Evolutionary conservation across 441 rosid species (phyloP).

Genomic region (Populus tomentosa): DNA sequence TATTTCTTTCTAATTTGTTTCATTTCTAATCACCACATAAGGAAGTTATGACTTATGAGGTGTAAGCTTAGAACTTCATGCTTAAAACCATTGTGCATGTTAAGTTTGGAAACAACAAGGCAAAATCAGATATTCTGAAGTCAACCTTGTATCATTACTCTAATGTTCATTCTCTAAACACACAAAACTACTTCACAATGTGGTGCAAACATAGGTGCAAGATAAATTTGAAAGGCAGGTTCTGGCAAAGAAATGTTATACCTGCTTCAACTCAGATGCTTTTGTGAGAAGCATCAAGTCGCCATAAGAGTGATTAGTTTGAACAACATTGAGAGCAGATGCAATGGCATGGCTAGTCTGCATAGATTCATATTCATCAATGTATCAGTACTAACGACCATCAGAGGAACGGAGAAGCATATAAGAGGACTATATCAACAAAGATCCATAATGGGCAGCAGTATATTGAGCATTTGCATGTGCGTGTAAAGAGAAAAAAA

Average conservation of each 20-base stretch:
- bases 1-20: background rate
- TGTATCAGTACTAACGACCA: background rate
- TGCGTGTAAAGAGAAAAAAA: background rate
- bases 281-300: slow-evolving; percentile 71
- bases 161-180: background rate
- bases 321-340: slow-evolving; percentile 71
- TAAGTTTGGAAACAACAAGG: background rate
- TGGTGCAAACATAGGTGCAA: slow-evolving; percentile 1
- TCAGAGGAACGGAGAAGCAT: slow-evolving; percentile 3
- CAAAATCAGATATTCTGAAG: background rate
- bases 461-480: background rate
- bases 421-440: background rate
- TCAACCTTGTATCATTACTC: background rate
- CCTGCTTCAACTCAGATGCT: slow-evolving; percentile 65
- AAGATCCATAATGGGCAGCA: background rate
- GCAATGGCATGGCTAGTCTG: slow-evolving; percentile 83
- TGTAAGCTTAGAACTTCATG: background rate
- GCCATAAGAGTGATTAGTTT: slow-evolving; percentile 85
- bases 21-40: background rate
- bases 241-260: slow-evolving; percentile 19
- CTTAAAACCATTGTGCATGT: background rate
- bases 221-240: slow-evolving; percentile 6
- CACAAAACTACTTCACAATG: background rate
- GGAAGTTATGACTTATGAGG: background rate
- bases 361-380: slow-evolving; percentile 23